Base-by-base conservation (phyloP, 768 basidiomycete genomes). In the Boletus coccyginus region DNA sequence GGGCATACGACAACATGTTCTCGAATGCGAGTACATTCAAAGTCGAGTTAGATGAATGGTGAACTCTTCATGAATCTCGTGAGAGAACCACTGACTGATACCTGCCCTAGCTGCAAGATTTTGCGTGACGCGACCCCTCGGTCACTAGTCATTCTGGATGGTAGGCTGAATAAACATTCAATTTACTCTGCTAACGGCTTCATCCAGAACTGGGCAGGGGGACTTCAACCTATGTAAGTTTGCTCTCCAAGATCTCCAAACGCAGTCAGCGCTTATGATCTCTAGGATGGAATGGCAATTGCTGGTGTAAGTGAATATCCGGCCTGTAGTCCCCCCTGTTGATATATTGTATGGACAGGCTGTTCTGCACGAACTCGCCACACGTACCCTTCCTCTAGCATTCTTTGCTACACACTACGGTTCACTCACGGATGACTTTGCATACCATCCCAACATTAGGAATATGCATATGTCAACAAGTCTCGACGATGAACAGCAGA, bases 351-450 rank as follows among this genome's bases (percentile, higher is more conserved):
- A 47, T 57, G 43, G 16, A 46, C 56, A 90, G 87, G 92, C 96
- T 11, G 97, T 98, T 14, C 72, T 98, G 19, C 97, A 99, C 69
- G 86, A 96, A 67, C 81, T 99, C 16, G 93, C 97, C 1, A 97
- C 95, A 0, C 92, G 92, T 64, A 94, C 92, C 0, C 76, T 97
- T 6, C 88, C 95, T 12, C 75, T 98, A 29, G 88, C 92, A 2
- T 97, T 98, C 78, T 99, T 99, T 65, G 96, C 97, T 36, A 99
- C 97, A 0, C 97, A 99, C 72, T 99, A 98, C 62, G 94, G 94
- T 4, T 91, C 94, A 1, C 78, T 98, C 42, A 97, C 96, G 9
- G 92, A 97, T 63, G 96, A 98, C 68, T 98, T 90, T 69, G 81
- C 82, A 3, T 92, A 93, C 63, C 92, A 95, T 66, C 90, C 92